Percentiles rank a stretch among this genome's conserved stretches.
Evolutionary conservation across 2,329 filamentous ascomycete species (phyloP).

Genomic region (Alternaria solani): DNA sequence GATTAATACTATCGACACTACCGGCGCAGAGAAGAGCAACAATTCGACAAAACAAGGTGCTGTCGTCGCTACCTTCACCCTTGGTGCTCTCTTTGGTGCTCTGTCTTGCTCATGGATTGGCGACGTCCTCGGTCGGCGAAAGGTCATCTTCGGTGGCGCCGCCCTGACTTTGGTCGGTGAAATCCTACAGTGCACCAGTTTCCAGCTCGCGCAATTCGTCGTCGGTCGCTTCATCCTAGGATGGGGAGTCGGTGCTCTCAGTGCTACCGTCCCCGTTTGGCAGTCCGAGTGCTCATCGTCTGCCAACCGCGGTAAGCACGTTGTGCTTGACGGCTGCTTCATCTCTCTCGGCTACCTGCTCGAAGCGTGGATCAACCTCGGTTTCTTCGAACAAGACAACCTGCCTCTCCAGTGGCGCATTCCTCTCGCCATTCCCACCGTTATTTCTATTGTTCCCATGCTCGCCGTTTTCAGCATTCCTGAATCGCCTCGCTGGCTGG

Average conservation of each 20-base stretch:
- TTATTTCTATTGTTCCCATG: slow-evolving; percentile 64
- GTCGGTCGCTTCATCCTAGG: slow-evolving; percentile 57
- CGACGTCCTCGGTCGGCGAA: slow-evolving; percentile 56
- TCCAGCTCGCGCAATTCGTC: slow-evolving; percentile 57
- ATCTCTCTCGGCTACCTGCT: slow-evolving; percentile 57
- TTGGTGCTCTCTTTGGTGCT: slow-evolving; percentile 58
- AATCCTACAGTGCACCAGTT: slow-evolving; percentile 56
- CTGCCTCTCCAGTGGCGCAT: slow-evolving; percentile 72
- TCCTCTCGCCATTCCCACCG: slow-evolving; percentile 71
- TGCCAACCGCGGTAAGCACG: slow-evolving; percentile 52
- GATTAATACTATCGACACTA: slow-evolving; percentile 58
- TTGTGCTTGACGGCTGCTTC: slow-evolving; percentile 57
- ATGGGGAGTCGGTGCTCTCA: slow-evolving; percentile 55
- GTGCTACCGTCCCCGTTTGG: slow-evolving; percentile 58
- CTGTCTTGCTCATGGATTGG: slow-evolving; percentile 57
- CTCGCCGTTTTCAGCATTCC: slow-evolving; percentile 71
- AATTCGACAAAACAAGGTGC: slow-evolving; percentile 58
- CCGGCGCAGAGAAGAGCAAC: slow-evolving; percentile 53
- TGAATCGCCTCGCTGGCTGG: slow-evolving; percentile 73
- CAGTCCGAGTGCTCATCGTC: slow-evolving; percentile 53
- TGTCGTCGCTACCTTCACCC: slow-evolving; percentile 56
- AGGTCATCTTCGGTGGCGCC: slow-evolving; percentile 55
- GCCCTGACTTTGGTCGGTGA: slow-evolving; percentile 54
- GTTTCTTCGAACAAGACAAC: slow-evolving; percentile 65
- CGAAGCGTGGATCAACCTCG: slow-evolving; percentile 60